A percentile compares a stretch with the other conserved stretches of the same genome.
Evolutionary conservation across 306 rosid species (phyloP).

Genomic region (Potentilla sterilis): DNA sequence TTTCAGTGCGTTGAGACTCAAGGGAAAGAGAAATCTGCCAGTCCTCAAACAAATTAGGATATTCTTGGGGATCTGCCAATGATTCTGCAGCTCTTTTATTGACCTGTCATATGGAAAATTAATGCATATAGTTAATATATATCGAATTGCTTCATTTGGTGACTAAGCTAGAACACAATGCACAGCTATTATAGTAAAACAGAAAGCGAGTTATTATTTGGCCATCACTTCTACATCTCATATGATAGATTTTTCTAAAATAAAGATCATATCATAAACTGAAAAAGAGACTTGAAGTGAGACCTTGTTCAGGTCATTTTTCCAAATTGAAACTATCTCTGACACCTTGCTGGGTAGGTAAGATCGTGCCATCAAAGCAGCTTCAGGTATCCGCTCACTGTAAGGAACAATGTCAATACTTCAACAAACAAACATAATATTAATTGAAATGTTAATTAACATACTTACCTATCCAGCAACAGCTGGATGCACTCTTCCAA

Average conservation of each 20-base stretch:
- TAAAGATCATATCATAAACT: background rate
- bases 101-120: constrained; percentile 44
- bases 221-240: background rate
- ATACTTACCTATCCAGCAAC: constrained; percentile 72
- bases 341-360: constrained; percentile 98
- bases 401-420: constrained; percentile 19
- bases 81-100: constrained; percentile 93
- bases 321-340: constrained; percentile 89
- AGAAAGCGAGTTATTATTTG: background rate
- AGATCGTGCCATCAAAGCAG: constrained; percentile 97
- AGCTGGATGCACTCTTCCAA: constrained; percentile 93
- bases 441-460: too few relatives aligned
- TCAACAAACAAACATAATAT: constrained; percentile 8
- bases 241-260: background rate
- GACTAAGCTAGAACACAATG: background rate
- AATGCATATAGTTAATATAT: constrained; percentile 10
- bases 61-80: constrained; percentile 97
- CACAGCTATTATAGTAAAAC: background rate
- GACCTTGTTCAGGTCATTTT: constrained; percentile 88
- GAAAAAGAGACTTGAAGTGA: background rate
- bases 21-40: constrained; percentile 91
- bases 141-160: background rate
- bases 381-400: constrained; percentile 99
- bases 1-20: constrained; percentile 66
- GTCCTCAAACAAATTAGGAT: constrained; percentile 93